A percentile compares a stretch with the other conserved stretches of the same genome.
phyloP scores from a whole-genome alignment of 2,329 filamentous ascomycete genomes.

The Coniochaeta ligniaria region DNA sequence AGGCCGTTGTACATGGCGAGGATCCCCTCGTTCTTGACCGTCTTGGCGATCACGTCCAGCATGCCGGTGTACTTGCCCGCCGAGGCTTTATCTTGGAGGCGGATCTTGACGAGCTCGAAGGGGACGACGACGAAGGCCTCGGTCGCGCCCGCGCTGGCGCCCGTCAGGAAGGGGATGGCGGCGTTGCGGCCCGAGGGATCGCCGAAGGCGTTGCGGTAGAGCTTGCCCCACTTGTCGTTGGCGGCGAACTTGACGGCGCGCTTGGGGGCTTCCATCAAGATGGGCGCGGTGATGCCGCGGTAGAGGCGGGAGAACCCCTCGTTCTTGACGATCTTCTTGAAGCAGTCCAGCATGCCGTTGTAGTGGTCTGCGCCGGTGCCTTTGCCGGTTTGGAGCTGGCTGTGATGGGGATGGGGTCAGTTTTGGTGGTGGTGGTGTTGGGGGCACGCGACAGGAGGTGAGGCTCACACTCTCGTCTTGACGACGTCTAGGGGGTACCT shows the following conservation, averaged over 20 bases:
- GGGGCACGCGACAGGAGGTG: not conserved
- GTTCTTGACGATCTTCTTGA: conserved; percentile 91
- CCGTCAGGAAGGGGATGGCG: conserved; percentile 83
- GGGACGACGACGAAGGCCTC: conserved; percentile 96
- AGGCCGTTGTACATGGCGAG: conserved; percentile 94
- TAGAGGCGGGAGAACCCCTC: conserved; percentile 91
- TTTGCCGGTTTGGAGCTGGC: conserved; percentile 77
- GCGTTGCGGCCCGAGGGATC: conserved; percentile 77
- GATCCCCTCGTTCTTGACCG: conserved; percentile 72
- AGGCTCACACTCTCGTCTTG: conserved; percentile 62
- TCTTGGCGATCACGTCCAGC: conserved; percentile 75
- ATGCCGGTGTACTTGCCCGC: conserved; percentile 82
- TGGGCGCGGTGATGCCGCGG: conserved; percentile 90
- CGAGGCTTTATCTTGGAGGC: conserved; percentile 90
- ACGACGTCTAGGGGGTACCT: conserved; percentile 99
- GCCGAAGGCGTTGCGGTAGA: conserved; percentile 85
- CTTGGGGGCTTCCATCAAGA: conserved; percentile 77
- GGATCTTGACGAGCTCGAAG: conserved; percentile 98
- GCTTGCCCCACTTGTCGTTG: conserved; percentile 95
- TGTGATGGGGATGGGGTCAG: conserved; percentile 35
- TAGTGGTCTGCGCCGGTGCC: conserved; percentile 71
- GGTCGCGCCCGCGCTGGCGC: conserved; percentile 89
- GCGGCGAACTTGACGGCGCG: conserved; percentile 97
- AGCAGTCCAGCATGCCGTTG: conserved; percentile 97
- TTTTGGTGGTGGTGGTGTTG: too few relatives aligned